phyloP scores from a whole-genome alignment of 2,329 filamentous ascomycete species.

The Botrytis porri region DNA sequence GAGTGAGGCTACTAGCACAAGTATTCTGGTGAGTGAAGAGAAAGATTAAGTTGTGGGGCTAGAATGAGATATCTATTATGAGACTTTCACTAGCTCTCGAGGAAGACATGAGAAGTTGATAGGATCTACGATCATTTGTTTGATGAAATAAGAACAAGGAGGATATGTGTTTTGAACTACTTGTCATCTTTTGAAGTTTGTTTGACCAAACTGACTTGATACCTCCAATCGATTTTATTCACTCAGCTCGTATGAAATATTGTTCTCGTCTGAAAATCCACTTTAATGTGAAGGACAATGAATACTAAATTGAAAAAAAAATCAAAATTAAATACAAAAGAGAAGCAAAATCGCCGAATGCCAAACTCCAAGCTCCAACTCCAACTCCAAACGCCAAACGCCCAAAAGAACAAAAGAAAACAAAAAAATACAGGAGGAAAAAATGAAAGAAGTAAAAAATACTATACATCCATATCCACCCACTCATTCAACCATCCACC shows the following conservation, averaged over 20 bases:
- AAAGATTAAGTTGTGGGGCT: too few species aligned
- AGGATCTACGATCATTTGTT: rapidly evolving
- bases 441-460: neutral
- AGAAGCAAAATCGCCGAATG: neutral
- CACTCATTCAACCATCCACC: neutral
- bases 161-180: neutral
- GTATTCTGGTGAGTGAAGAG: neutral
- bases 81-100: too few species aligned
- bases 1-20: neutral
- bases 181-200: neutral
- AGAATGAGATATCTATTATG: neutral
- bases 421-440: too few species aligned
- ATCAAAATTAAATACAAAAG: neutral
- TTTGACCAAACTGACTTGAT: too few species aligned
- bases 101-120: neutral
- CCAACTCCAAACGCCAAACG: neutral
- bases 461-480: neutral
- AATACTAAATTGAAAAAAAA: neutral
- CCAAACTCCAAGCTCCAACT: neutral
- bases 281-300: too few species aligned
- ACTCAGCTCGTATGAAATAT: too few species aligned
- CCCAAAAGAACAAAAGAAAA: neutral
- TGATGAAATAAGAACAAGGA: too few species aligned
- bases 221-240: too few species aligned
- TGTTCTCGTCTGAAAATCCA: too few species aligned